Conservation (phyloP, 805 yeast genomes). For the Candida vartiovaarae region DNA sequence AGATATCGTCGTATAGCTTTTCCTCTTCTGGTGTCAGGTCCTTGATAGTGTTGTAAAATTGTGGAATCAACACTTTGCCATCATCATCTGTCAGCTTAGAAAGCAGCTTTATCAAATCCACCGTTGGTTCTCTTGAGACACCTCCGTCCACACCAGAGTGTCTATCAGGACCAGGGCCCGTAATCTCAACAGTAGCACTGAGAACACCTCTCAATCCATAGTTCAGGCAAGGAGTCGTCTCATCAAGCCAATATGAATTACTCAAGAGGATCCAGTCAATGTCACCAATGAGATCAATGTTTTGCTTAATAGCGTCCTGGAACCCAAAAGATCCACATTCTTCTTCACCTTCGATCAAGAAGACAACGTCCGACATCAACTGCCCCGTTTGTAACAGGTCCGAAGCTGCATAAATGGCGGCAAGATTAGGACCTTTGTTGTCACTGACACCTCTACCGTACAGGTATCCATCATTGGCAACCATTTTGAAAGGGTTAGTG, state of each 20-base stretch:
- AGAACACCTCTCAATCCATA: constrained; percentile 93
- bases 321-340: constrained; percentile 90
- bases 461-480: constrained; percentile 75
- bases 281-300: constrained; percentile 49
- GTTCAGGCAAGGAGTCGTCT: constrained; percentile 80
- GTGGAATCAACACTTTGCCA: constrained; percentile 55
- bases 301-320: constrained; percentile 49
- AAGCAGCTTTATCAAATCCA: constrained; percentile 71
- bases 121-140: constrained; percentile 77
- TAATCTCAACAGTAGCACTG: constrained; percentile 65
- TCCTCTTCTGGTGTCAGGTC: constrained; percentile 53
- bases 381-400: constrained; percentile 46
- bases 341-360: constrained; percentile 91
- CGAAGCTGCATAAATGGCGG: constrained; percentile 83
- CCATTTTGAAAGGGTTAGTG: constrained; percentile 69
- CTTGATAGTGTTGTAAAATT: constrained; percentile 62
- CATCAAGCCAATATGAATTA: constrained; percentile 93
- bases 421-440: constrained; percentile 88
- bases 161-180: constrained; percentile 74
- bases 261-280: constrained; percentile 88
- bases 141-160: constrained; percentile 99
- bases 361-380: constrained; percentile 67
- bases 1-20: constrained; percentile 53
- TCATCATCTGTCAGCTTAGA: constrained; percentile 53
- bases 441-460: constrained; percentile 93